Base-by-base conservation (phyloP, 192 early-diverging fungal species). In the Paraglomus brasilianum region DNA sequence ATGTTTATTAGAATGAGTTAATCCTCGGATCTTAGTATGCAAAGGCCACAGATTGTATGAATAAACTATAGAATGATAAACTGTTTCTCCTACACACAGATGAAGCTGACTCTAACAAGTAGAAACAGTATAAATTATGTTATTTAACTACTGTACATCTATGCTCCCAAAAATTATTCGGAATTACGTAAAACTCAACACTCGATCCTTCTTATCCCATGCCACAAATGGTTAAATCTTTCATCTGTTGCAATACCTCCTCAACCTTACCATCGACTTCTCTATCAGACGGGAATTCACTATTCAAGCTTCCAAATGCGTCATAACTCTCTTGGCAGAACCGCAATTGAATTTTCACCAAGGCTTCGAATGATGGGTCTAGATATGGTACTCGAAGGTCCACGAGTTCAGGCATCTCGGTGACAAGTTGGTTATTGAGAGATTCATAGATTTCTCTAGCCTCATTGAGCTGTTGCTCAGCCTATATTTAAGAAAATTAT, bases 351-450 rank as follows among this genome's bases (percentile, higher is more conserved):
- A 89, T 84, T 79, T 96, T 95, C 59, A 97, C 91, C 30, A 99
- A 79, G 8, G 95, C 96, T 72, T 97, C 95, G 72, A 99, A 96
- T 19, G 92, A 93, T 2, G 97, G 97, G 36, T 98, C 94, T 51
- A 97, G 77, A 68, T 95, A 95, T 4, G 92, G 90, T 0, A 97
- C 89, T 39, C 95, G 80, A 22, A 93, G 72, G 48, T 93, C 92
- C 50, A 99, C 88, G 0, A 98, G 84, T 74, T 89, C 90, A 10
- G 97, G 97, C 45, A 98, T 86, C 69, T 98, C 95, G 11, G 81
- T 78, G 21, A 95, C 76, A 43, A 99, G 82, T 56, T 87, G 85
- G 21, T 77, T 76, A 76, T 99, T 97, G 69, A 97, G 74, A 45
- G 82, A 76, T 52, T 94, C 91, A 74, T 94, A 98, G 41, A 87